Base-by-base conservation (phyloP, 1,139 yeast species). In the Nakaseomyces bracarensis region DNA sequence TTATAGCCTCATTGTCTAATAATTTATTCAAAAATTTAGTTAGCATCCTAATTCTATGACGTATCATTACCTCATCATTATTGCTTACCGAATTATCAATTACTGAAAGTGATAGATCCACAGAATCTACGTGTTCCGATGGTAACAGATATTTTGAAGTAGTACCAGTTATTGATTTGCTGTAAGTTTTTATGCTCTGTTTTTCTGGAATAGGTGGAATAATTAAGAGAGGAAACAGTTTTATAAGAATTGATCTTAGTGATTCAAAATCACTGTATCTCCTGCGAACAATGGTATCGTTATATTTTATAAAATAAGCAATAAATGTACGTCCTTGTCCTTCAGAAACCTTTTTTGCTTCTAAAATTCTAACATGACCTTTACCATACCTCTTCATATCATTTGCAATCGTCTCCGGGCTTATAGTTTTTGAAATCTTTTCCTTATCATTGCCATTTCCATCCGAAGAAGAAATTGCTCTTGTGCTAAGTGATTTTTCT, bases 191-290 rank as follows among this genome's bases (percentile, higher is more conserved):
- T 5, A 61, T 45, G 7, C 55, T 48, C 43, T 91, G 95, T 63
- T 91, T 91, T 49, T 89, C 96, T 0, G 98, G 98, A 28, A 93
- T 86, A 0, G 97, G 96, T 1, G 98, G 98, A 4, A 91, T 75
- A 4, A 91, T 72, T 11, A 79, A 64, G 37, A 93, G 77, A 1
- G 98, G 97, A 57, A 84, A 87, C 27, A 85, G 66, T 56, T 78
- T 78, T 5, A 79, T 69, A 20, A 91, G 69, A 3, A 81, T 74
- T 29, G 72, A 79, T 44, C 96, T 67, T 33, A 91, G 70, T 44
- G 84, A 76, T 54, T 86, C 97, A 61, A 91, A 91, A 59, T 91
- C 98, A 39, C 95, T 83, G 63, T 91, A 91, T 34, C 98, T 68
- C 52, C 98, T 70, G 44, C 89, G 70, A 1, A 89, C 89, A 26